phyloP scores from a whole-genome alignment of 2,329 filamentous ascomycete genomes.

The Colletotrichum graminicola region DNA sequence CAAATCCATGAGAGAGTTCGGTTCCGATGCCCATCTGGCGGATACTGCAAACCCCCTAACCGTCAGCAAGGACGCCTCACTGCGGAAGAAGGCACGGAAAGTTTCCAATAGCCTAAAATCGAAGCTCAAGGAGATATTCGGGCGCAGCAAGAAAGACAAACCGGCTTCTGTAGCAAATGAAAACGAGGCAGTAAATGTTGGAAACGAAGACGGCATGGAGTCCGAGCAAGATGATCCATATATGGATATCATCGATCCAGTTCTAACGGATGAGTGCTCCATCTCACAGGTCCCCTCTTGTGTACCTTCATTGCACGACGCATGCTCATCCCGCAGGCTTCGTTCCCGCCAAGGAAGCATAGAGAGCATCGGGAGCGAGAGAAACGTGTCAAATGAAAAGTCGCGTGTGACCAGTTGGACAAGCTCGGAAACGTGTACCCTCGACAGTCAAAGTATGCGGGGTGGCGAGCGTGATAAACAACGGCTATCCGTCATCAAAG shows the following conservation, averaged over 20 bases:
- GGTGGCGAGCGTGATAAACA: constrained; percentile 63
- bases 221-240: constrained; percentile 47
- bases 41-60: constrained; percentile 31
- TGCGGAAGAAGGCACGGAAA: constrained; percentile 69
- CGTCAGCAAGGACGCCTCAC: constrained; percentile 28
- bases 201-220: not conserved
- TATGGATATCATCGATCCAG: constrained; percentile 50
- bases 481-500: constrained; percentile 74
- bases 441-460: constrained; percentile 56
- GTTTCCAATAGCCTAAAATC: constrained; percentile 72
- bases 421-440: constrained; percentile 70
- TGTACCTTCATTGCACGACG: constrained; percentile 63
- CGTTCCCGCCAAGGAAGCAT: constrained; percentile 68
- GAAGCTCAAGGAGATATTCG: constrained; percentile 71
- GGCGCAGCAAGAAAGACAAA: constrained; percentile 54
- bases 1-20: constrained; percentile 57
- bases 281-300: constrained; percentile 63
- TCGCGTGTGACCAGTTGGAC: constrained; percentile 82
- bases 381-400: constrained; percentile 60
- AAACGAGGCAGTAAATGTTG: constrained; percentile 54
- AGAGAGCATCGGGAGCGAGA: constrained; percentile 60
- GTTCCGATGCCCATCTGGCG: constrained; percentile 50
- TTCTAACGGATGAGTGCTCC: constrained; percentile 56
- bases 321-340: constrained; percentile 60
- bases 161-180: constrained; percentile 64